These are phyloP conservation scores for Phaffomyces opuntiae DNA, from an alignment of 805 yeast species.

Conservation along the genomic window DNA sequence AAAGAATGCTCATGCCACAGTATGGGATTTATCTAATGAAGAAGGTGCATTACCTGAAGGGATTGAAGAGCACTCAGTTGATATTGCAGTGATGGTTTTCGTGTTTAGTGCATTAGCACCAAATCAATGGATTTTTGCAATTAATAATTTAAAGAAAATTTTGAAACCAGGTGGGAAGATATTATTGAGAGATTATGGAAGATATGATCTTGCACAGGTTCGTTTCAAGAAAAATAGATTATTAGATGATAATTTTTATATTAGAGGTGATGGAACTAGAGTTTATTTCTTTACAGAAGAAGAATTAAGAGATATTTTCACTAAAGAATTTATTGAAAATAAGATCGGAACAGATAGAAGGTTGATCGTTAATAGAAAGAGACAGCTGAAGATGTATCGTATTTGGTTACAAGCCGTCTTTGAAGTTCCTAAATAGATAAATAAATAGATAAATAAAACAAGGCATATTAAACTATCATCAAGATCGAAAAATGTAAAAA, in stretches of 20 bases:
- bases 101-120: conserved; percentile 92
- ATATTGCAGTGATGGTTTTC: conserved; percentile 90
- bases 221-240: conserved; percentile 84
- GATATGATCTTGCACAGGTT: conserved; percentile 93
- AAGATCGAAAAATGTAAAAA: conserved; percentile 49
- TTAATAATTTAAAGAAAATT: conserved; percentile 58
- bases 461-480: conserved; percentile 24
- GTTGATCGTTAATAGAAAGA: conserved; percentile 83
- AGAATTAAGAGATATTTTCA: conserved; percentile 71
- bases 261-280: conserved; percentile 96
- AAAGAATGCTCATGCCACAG: conserved; percentile 69
- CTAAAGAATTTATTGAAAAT: conserved; percentile 53
- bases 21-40: conserved; percentile 90
- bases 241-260: conserved; percentile 88
- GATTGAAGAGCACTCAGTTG: conserved; percentile 73
- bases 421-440: conserved; percentile 28
- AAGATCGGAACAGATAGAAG: conserved; percentile 88
- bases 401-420: conserved; percentile 96
- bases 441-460: background rate
- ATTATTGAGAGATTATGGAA: conserved; percentile 88
- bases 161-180: conserved; percentile 92
- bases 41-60: conserved; percentile 76
- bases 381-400: conserved; percentile 90
- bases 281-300: conserved; percentile 97
- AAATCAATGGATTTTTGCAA: conserved; percentile 80